Evolutionary conservation across 139 green algal species (phyloP), one percentile per base, ranked within the genome.

Genomic region (Deuterostichococcus epilithicus): DNA sequence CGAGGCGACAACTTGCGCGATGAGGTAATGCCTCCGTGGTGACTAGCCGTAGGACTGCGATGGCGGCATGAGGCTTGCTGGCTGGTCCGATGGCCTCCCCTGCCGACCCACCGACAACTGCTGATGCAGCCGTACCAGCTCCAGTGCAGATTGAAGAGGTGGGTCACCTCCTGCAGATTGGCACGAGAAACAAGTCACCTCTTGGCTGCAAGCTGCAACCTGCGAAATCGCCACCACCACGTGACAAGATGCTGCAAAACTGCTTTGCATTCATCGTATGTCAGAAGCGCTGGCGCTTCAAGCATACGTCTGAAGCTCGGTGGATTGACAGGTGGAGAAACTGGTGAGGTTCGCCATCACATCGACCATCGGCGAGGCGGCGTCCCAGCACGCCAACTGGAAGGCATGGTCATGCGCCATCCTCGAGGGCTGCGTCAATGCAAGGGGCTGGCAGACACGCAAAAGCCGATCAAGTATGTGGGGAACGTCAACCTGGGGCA

Each of bases 401-500:
- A 85, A 91, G 26, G 42, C 74, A 8, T 95, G 91, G 92, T 89
- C 77, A 60, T 80, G 80, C 42, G 93, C 94, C 68, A 87, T 95
- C 22, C 84, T 94, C 22, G 92, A 97, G 77, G 86, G 86, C n/a
- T 94, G 88, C 70, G 68, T 97, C 0, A n/a, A 94, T 95, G 75
- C 81, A 85, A n/a, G n/a, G n/a, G n/a, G 5, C 81, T 97, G 4
- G 86, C 88, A 30, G 88, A 84, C 0, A 80, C 95, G 32, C 85
- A 86, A 72, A 95, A 95, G 85, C 92, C 90, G 0, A 94, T 94
- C 85, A 97, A 97, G 79, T 94, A 86, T 59, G 75, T 86, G 5
- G 81, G 85, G 0, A 85, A 81, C 23, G 78, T 63, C 74, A 75
- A 73, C 20, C 18, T 63, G 18, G 20, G 52, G 3, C 52, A 63